Base-by-base conservation (phyloP, 1,139 yeast species). In the Candida sanyaensis region DNA sequence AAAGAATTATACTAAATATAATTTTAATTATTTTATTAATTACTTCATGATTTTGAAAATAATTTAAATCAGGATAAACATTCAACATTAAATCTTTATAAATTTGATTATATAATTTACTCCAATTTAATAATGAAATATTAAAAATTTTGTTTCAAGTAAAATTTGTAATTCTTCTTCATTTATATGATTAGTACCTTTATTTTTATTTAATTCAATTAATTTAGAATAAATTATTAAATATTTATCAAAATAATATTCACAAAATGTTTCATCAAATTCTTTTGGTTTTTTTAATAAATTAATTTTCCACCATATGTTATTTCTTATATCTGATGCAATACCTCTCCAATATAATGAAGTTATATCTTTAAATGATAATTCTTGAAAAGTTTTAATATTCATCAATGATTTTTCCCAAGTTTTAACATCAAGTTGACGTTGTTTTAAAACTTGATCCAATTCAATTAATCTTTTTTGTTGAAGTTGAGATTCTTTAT, bases 301-400 rank as follows among this genome's bases (percentile, higher is more conserved):
- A 36, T 47, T 49, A 45, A 72, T 73, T 42, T 63, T 63, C 52
- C 66, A 63, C 92, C 92, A 86, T 5, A 84, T 68, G 11, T 62
- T 62, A 6, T 71, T 63, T 41, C 92, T 66, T 17, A 75, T 60
- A 1, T 54, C 54, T n/a, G 66, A 49, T 3, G 89, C 86, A 1
- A 86, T 64, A 2, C 89, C 89, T 45, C 88, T 66, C 89, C 90
- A 85, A 79, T 86, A 83, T 49, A 83, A 65, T 13, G 33, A 41
- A 12, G 33, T 34, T 8, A 51, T 34, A 26, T 45, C 45, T 23
- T 46, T 32, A 44, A 41, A 51, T 24, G 48, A 30, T 6, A 50
- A 23, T 47, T 81, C 84, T 45, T 84, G 69, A 17, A 39, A 43
- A 13, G 28, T 29, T 37, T 45, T 49, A 24, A 45, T n/a, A 26